phyloP scores from a whole-genome alignment of 1,284 basidiomycete species.

The Acaromyces ingoldii region DNA sequence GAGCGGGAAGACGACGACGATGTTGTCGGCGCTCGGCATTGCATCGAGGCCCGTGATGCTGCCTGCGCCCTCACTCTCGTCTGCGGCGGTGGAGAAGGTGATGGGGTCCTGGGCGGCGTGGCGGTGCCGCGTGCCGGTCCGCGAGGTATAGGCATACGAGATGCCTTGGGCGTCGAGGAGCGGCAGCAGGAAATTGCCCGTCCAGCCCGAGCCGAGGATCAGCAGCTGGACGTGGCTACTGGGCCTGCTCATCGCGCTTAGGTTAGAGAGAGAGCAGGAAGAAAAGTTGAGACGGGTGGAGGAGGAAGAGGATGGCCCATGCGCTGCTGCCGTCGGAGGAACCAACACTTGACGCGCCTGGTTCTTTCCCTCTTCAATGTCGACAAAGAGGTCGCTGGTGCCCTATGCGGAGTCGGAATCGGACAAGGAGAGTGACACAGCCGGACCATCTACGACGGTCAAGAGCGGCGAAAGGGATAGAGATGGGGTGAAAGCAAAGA shows the following conservation, averaged over 20 bases:
- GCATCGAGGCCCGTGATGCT: conserved; percentile 44
- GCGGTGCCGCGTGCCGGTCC: conserved; percentile 45
- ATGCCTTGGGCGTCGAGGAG: conserved; percentile 53
- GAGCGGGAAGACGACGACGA: conserved; percentile 61
- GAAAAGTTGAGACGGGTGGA: no score
- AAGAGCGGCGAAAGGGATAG: no score
- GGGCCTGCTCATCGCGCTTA: no score
- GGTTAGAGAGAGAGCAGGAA: no score
- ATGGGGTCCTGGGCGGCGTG: not conserved
- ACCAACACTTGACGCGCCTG: no score
- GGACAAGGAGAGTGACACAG: no score
- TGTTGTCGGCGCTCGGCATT: conserved; percentile 60
- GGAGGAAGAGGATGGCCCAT: no score
- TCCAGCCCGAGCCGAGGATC: conserved; percentile 68
- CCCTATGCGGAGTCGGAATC: not conserved
- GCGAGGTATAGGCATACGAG: conserved; percentile 56
- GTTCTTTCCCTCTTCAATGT: no score
- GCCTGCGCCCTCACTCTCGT: not conserved
- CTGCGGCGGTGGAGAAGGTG: not conserved
- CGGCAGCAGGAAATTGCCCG: conserved; percentile 62
- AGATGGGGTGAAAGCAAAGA: no score
- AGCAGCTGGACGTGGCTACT: conserved; percentile 62
- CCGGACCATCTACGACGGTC: no score
- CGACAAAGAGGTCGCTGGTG: conserved; percentile 1
- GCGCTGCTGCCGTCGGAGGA: no score